These are phyloP conservation scores for Yarrowia divulgata DNA, from an alignment of 805 yeast species.

Conservation along the genomic window DNA sequence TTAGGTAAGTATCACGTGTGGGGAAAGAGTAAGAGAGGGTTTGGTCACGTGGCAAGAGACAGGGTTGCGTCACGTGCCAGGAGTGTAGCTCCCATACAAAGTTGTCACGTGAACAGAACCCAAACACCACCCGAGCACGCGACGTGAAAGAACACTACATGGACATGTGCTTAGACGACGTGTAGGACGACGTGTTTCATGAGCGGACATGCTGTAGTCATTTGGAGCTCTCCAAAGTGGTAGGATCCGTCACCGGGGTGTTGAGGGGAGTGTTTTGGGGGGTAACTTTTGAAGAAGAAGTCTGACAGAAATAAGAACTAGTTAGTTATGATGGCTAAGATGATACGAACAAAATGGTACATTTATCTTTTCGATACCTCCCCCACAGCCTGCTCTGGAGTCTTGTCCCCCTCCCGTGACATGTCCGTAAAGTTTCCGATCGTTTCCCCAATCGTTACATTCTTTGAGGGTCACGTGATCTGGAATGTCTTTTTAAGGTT, in stretches of 20 bases:
- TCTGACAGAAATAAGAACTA: neutral
- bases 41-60: neutral
- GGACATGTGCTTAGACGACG: neutral
- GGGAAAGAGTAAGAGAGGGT: neutral
- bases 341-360: neutral
- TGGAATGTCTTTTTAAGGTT: neutral
- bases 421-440: neutral
- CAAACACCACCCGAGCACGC: neutral
- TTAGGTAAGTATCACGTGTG: constrained; percentile 1
- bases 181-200: constrained; percentile 13
- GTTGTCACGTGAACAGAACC: neutral
- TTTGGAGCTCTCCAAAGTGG: neutral
- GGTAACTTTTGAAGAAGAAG: neutral
- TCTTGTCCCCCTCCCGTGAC: neutral
- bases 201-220: neutral
- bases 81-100: neutral
- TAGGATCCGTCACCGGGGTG: neutral
- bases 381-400: too few species aligned
- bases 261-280: too few species aligned
- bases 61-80: neutral
- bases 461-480: neutral
- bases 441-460: neutral
- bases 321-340: neutral
- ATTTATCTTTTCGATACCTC: neutral
- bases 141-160: too few species aligned